Percentiles rank a stretch among this genome's conserved stretches.
These are phyloP conservation scores for Zalaria obscura DNA, from an alignment of 2,329 filamentous ascomycete genomes.

Conservation along the genomic window DNA sequence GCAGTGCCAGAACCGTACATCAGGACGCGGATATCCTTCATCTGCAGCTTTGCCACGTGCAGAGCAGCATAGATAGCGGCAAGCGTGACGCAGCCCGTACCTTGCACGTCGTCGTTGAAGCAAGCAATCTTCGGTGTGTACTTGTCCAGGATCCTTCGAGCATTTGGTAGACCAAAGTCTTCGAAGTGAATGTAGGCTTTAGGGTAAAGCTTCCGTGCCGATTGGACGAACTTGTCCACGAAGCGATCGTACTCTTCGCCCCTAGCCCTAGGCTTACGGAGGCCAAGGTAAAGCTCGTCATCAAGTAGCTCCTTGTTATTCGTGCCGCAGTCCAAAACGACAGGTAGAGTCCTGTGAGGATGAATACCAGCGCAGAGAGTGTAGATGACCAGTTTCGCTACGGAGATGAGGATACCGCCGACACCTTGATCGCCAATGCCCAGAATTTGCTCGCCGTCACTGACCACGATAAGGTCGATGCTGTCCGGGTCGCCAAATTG, in stretches of 20 bases:
- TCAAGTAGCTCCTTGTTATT: slow-evolving; percentile 62
- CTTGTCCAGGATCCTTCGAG: slow-evolving; percentile 58
- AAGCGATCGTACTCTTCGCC: slow-evolving; percentile 66
- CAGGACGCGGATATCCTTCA: slow-evolving; percentile 56
- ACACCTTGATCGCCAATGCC: slow-evolving; percentile 84
- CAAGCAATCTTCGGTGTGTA: slow-evolving; percentile 64
- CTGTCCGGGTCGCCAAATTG: slow-evolving; percentile 59
- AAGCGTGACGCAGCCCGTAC: slow-evolving; percentile 75
- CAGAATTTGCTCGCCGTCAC: slow-evolving; percentile 58
- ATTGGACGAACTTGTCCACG: slow-evolving; percentile 58
- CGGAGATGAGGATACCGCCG: slow-evolving; percentile 69
- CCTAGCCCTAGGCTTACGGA: slow-evolving; percentile 49
- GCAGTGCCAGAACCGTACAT: slow-evolving; percentile 73
- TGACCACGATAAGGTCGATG: slow-evolving; percentile 79
- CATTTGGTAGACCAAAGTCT: slow-evolving; percentile 70
- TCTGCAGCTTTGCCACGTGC: slow-evolving; percentile 50
- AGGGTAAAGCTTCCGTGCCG: slow-evolving; percentile 56
- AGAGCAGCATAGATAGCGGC: slow-evolving; percentile 68
- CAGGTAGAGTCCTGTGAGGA: slow-evolving; percentile 61
- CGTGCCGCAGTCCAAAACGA: slow-evolving; percentile 76
- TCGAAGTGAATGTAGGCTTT: slow-evolving; percentile 76
- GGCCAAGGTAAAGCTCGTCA: slow-evolving; percentile 67
- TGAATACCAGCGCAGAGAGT: slow-evolving; percentile 81
- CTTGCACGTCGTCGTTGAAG: slow-evolving; percentile 87
- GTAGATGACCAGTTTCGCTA: slow-evolving; percentile 70